phyloP scores from a whole-genome alignment of 169 alveolate genomes.

The Cryptosporidium muris region DNA sequence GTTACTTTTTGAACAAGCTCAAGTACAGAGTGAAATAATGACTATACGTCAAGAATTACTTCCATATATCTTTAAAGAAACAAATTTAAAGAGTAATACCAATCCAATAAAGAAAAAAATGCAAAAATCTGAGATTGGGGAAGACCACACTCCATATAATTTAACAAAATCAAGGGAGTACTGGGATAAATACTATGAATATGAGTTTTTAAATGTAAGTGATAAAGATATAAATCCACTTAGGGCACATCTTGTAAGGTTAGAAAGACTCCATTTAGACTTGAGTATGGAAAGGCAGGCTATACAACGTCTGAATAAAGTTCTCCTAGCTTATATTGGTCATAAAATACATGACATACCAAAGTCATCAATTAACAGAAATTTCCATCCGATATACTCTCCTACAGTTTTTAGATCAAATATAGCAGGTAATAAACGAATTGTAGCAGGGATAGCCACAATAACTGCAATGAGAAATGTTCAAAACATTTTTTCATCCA shows the following conservation, averaged over 20 bases:
- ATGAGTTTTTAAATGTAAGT: slow-evolving; percentile 9
- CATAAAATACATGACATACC: slow-evolving; percentile 56
- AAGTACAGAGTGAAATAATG: slow-evolving; percentile 54
- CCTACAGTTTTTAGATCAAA: slow-evolving; percentile 37
- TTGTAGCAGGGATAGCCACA: slow-evolving; percentile 8
- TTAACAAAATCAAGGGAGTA: background rate
- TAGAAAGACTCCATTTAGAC: slow-evolving; percentile 43
- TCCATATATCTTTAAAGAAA: background rate
- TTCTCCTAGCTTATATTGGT: slow-evolving; percentile 20
- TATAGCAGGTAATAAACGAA: slow-evolving; percentile 3
- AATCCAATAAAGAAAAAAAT: background rate
- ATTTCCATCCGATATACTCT: slow-evolving; percentile 28
- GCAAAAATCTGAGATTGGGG: background rate
- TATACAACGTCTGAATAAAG: slow-evolving; percentile 1
- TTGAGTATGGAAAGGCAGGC: slow-evolving; percentile 34
- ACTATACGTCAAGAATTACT: slow-evolving; percentile 1
- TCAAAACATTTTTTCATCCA: background rate
- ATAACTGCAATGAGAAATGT: slow-evolving; percentile 28
- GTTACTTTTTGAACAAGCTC: slow-evolving; percentile 42
- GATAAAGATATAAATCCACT: slow-evolving; percentile 5
- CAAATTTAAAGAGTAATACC: background rate
- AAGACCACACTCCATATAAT: too few relatives aligned
- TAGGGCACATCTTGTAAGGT: background rate
- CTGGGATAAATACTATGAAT: slow-evolving; percentile 15
- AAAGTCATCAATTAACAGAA: background rate